Conservation (phyloP, 2,329 filamentous ascomycete species). For the Ceratocystis huliohia region DNA sequence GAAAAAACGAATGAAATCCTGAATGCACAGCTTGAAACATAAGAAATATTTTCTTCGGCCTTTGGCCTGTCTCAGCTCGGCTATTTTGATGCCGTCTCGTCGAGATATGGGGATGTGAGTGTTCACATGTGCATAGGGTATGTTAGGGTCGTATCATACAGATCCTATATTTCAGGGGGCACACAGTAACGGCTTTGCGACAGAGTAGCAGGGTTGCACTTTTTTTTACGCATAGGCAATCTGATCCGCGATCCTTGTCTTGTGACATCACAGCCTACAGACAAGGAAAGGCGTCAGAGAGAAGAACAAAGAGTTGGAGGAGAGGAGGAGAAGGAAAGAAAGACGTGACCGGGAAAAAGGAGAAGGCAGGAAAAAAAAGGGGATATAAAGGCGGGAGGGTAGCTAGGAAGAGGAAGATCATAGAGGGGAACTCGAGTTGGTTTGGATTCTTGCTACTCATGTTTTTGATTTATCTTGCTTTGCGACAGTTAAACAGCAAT, state of each 20-base stretch:
- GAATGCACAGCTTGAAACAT: too few relatives aligned
- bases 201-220: not conserved
- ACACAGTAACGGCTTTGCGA: not conserved
- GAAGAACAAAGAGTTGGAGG: not conserved
- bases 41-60: too few relatives aligned
- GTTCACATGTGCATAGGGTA: not conserved
- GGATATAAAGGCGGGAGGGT: not conserved
- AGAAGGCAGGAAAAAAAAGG: not conserved
- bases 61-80: not conserved
- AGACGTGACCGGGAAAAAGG: not conserved
- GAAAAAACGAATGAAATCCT: not conserved
- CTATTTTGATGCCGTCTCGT: not conserved
- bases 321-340: not conserved
- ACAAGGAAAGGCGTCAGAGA: not conserved
- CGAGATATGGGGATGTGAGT: not conserved
- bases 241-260: constrained; percentile 2
- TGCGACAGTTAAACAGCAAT: not conserved
- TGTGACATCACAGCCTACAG: constrained; percentile 2
- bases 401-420: not conserved
- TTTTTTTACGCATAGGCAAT: not conserved
- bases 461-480: not conserved
- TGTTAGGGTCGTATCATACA: not conserved
- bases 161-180: not conserved
- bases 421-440: not conserved
- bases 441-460: not conserved